These are phyloP conservation scores for Erysimum pusillum DNA, from an alignment of 441 rosid genomes.

Conservation along the genomic window DNA sequence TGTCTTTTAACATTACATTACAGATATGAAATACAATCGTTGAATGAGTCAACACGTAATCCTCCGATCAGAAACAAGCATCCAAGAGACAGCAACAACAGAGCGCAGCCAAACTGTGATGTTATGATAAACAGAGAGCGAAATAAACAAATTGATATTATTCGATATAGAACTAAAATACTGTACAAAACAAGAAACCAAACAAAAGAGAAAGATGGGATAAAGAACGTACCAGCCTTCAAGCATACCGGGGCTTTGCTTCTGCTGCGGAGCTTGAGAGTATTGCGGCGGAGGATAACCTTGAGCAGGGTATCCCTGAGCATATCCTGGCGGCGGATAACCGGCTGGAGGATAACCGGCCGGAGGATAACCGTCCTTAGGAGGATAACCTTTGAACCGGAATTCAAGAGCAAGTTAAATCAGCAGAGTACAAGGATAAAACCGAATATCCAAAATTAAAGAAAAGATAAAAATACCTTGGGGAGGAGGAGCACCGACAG, in stretches of 20 bases:
- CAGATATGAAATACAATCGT: conserved; percentile 15
- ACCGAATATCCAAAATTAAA: neutral
- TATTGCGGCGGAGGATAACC: conserved; percentile 60
- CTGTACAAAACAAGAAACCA: too few relatives aligned
- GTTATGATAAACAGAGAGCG: neutral
- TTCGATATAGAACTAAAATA: neutral
- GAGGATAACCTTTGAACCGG: conserved; percentile 53
- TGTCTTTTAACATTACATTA: conserved; percentile 18
- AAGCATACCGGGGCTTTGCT: conserved; percentile 58
- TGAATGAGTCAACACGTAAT: neutral
- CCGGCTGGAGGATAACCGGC: conserved; percentile 72
- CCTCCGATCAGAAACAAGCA: conserved; percentile 63
- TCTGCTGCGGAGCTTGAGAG: conserved; percentile 56
- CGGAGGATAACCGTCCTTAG: conserved; percentile 81
- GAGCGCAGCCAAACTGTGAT: conserved; percentile 79
- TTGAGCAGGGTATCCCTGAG: conserved; percentile 57
- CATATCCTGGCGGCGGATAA: conserved; percentile 65
- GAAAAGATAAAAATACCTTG: conserved; percentile 54
- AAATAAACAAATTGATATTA: neutral
- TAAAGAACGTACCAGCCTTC: conserved; percentile 70
- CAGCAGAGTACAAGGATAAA: neutral
- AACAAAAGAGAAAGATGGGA: neutral
- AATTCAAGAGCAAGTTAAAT: conserved; percentile 3
- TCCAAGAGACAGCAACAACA: conserved; percentile 87
- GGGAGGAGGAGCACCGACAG: conserved; percentile 78